Conservation (phyloP, 768 basidiomycete genomes). For the Mycena galericulata region DNA sequence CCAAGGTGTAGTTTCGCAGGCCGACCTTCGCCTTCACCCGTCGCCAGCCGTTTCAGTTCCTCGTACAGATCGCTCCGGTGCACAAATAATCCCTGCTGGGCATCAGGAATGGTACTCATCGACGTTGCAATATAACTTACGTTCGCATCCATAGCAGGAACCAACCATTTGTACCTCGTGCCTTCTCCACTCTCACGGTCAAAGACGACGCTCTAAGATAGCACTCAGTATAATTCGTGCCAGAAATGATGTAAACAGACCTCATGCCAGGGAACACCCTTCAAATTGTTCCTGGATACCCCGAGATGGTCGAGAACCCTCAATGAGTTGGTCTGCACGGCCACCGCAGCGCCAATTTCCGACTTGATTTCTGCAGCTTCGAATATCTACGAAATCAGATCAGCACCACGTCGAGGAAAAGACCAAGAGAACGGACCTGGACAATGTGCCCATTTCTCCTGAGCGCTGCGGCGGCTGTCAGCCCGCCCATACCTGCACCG, state of each 20-base stretch:
- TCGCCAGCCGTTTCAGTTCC: conserved; percentile 24
- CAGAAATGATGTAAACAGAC: neutral
- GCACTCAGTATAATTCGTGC: neutral
- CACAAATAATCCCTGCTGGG: conserved; percentile 1
- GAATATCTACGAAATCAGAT: conserved; percentile 11
- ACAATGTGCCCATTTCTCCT: conserved; percentile 24
- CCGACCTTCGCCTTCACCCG: conserved; percentile 12
- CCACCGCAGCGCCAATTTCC: conserved; percentile 26
- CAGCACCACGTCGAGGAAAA: too few relatives aligned
- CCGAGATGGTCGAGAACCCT: conserved; percentile 23
- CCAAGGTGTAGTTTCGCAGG: conserved; percentile 15
- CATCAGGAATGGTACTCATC: neutral
- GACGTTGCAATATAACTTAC: neutral
- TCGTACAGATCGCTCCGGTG: conserved; percentile 21
- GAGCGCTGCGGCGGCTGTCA: conserved; percentile 22
- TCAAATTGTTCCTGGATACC: neutral
- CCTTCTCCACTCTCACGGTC: conserved; percentile 12
- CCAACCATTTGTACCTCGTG: neutral
- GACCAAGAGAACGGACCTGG: neutral
- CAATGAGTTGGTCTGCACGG: conserved; percentile 18
- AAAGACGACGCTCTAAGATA: neutral
- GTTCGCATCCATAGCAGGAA: conserved; percentile 4
- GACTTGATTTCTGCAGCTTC: conserved; percentile 23
- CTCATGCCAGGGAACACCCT: conserved; percentile 15
- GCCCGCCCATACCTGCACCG: conserved; percentile 27